Evolutionary conservation across 2,329 filamentous ascomycete species (phyloP), one percentile per base, ranked within the genome.

Genomic region (Pestalotiopsis fici): DNA sequence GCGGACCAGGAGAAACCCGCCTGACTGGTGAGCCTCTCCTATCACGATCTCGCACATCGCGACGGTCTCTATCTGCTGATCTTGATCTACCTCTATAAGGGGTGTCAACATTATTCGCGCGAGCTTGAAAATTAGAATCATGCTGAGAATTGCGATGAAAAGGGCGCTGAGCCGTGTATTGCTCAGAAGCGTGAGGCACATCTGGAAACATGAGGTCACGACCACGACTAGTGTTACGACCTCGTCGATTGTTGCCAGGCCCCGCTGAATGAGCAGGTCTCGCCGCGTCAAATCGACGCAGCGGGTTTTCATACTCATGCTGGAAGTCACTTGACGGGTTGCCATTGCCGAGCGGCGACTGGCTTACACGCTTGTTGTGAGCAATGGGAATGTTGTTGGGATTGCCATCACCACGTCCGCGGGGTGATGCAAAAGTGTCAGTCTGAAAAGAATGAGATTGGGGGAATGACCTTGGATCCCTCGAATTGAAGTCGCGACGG

Each of bases 61-160:
- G 67, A 12, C 81, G 82, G 68, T 87, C 85, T 73, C 84, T 79
- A 50, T 81, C 80, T 81, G 83, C 1, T 39, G 87, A 88, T 60
- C 87, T 82, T 27, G 87, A 89, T 71, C 87, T 81, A 69, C 85
- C 82, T 76, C 85, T 86, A 70, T 69, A 28, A 15, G 37, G 12
- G 59, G 37, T 62, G 59, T 62, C 25, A 62, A 62, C 39, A 50
- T 62, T 23, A 23, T 47, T 47, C 59, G 37, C 13, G 37, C 21
- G 59, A 62, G 37, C 35, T 25, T 43, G 39, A 18, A 47, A 55
- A 68, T 59, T 66, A 75, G 73, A 68, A 80, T 78, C 81, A 78
- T n/a, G 54, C 37, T 47, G 39, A 57, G 57, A 64, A 25, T 56
- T 21, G 57, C 57, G 57, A 31, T 60, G 28, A 37, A 21, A 37